Conservation (phyloP, 129 eudicot genomes). For the Flaveria trinervia region DNA sequence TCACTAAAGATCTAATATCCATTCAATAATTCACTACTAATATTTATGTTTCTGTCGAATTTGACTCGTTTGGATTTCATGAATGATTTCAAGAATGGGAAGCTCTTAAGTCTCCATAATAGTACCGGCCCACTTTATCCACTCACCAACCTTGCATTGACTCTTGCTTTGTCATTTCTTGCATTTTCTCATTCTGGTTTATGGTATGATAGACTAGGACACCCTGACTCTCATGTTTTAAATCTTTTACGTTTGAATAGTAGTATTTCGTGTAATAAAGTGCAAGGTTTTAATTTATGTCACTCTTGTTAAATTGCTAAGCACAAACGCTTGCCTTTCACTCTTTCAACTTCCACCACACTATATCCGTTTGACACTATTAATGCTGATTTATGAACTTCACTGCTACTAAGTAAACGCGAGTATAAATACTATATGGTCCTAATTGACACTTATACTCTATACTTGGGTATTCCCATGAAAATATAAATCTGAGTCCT, state of each 20-base stretch:
- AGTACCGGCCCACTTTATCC: not conserved
- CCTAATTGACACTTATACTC: no score
- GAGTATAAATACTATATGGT: no score
- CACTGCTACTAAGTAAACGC: no score
- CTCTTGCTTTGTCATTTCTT: not conserved
- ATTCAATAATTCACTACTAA: not conserved
- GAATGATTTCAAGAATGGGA: not conserved
- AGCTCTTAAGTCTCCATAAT: not conserved
- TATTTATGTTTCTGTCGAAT: not conserved
- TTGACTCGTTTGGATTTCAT: not conserved
- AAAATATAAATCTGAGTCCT: no score
- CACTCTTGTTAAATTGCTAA: not conserved
- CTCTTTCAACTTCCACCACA: no score
- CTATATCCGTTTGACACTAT: no score
- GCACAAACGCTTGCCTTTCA: no score
- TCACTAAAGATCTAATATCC: not conserved
- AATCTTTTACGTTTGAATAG: not conserved
- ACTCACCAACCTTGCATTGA: not conserved
- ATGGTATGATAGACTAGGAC: not conserved
- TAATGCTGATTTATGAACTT: no score
- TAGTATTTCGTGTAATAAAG: not conserved
- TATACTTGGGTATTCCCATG: no score
- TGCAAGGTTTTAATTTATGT: not conserved
- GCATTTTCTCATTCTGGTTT: not conserved
- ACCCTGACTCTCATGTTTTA: not conserved